Evolutionary conservation across 192 early-diverging fungal species (phyloP).

Genomic region (Entomortierella parvispora): DNA sequence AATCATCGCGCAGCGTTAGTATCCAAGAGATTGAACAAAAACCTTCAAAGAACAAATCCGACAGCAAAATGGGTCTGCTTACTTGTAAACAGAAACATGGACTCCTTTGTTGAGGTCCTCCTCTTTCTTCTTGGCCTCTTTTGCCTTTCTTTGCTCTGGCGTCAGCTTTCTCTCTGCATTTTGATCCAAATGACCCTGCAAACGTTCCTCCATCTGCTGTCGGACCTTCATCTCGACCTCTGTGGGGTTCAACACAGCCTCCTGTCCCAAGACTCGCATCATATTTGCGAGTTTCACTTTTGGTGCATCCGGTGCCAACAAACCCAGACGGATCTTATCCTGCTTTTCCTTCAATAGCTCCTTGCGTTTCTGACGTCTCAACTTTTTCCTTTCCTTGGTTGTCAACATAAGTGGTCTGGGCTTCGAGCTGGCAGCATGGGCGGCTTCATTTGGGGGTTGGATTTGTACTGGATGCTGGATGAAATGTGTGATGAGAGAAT

Average conservation of each 20-base stretch:
- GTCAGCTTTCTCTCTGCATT: constrained; percentile 89
- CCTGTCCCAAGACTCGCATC: constrained; percentile 94
- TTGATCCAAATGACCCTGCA: constrained; percentile 81
- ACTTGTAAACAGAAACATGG: constrained; percentile 88
- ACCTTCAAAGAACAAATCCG: background rate
- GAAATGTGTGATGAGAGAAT: constrained; percentile 73
- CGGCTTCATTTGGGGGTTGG: constrained; percentile 75
- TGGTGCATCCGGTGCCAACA: constrained; percentile 91
- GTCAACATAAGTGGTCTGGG: constrained; percentile 81
- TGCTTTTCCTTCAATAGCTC: constrained; percentile 93
- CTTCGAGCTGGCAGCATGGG: constrained; percentile 58
- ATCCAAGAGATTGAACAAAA: background rate
- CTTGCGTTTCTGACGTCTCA: constrained; percentile 86
- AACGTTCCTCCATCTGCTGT: constrained; percentile 83
- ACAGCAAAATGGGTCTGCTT: constrained; percentile 30
- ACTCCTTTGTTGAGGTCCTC: constrained; percentile 77
- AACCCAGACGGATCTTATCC: constrained; percentile 93
- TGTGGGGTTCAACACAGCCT: constrained; percentile 95
- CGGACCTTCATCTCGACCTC: constrained; percentile 93
- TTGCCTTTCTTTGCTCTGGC: constrained; percentile 84
- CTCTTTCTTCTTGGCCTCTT: constrained; percentile 76
- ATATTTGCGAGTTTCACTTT: constrained; percentile 94
- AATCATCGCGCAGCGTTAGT: background rate
- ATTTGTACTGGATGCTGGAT: constrained; percentile 91
- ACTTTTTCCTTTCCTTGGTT: constrained; percentile 90